Conservation (phyloP, 148 eudicot genomes). For the Rhododendron griersonianum region DNA sequence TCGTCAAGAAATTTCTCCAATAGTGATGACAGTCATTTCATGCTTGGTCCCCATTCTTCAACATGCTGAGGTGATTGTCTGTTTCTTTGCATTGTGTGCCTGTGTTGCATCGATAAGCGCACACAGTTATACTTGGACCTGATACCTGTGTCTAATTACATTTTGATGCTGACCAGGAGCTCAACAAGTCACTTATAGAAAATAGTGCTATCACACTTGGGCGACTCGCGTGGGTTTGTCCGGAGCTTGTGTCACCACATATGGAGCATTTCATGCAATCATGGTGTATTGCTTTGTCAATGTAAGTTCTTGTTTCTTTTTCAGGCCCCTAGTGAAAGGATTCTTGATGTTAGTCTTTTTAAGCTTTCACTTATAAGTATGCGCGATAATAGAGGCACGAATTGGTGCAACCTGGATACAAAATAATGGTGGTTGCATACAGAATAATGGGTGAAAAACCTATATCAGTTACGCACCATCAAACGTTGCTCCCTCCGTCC, state of each 20-base stretch:
- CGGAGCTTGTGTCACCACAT: conserved; percentile 87
- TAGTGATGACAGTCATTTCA: conserved; percentile 74
- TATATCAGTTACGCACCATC: neutral
- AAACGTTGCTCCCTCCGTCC: neutral
- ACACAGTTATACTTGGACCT: neutral
- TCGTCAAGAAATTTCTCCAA: conserved; percentile 74
- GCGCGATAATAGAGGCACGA: neutral
- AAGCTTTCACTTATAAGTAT: neutral
- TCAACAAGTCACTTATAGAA: conserved; percentile 86
- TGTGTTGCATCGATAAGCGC: neutral
- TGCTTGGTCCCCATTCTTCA: conserved; percentile 84
- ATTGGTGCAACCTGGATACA: neutral
- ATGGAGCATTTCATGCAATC: conserved; percentile 97
- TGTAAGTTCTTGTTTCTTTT: conserved; percentile 43
- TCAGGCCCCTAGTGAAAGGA: neutral
- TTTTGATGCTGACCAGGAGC: conserved; percentile 50
- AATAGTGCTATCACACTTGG: conserved; percentile 96
- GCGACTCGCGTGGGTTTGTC: conserved; percentile 95
- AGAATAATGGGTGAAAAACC: neutral
- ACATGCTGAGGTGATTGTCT: conserved; percentile 70
- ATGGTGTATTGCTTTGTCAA: conserved; percentile 85
- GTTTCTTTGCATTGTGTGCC: neutral
- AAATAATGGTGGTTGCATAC: neutral
- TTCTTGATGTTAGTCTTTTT: neutral
- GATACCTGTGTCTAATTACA: neutral